phyloP scores from a whole-genome alignment of 2,329 filamentous ascomycete genomes.

The Xylaria polymorpha region DNA sequence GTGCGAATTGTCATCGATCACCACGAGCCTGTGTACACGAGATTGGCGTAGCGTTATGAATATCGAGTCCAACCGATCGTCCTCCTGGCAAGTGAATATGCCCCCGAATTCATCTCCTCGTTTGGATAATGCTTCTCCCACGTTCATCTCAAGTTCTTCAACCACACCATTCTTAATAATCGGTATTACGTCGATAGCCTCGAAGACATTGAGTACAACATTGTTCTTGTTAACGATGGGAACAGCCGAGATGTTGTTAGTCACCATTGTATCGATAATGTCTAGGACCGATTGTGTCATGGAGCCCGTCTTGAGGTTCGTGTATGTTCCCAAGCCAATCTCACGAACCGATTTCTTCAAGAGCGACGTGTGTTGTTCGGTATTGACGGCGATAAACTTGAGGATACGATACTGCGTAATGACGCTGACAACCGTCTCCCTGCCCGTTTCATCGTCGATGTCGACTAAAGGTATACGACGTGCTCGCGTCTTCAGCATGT shows the following conservation, averaged over 20 bases:
- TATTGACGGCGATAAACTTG: slow-evolving; percentile 98
- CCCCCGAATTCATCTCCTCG: slow-evolving; percentile 92
- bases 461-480: slow-evolving; percentile 94
- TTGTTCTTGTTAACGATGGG: slow-evolving; percentile 86
- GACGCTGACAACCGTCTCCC: slow-evolving; percentile 94
- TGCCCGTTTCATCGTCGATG: slow-evolving; percentile 90
- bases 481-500: slow-evolving; percentile 93
- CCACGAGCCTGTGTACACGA: slow-evolving; percentile 89
- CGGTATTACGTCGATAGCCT: slow-evolving; percentile 96
- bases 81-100: slow-evolving; percentile 93
- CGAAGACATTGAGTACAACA: slow-evolving; percentile 92
- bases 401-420: slow-evolving; percentile 98
- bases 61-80: slow-evolving; percentile 93
- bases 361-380: slow-evolving; percentile 83
- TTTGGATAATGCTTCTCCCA: slow-evolving; percentile 89
- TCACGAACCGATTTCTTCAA: slow-evolving; percentile 89
- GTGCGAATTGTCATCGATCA: slow-evolving; percentile 89
- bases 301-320: slow-evolving; percentile 79
- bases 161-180: slow-evolving; percentile 94
- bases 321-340: slow-evolving; percentile 86
- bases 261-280: slow-evolving; percentile 92
- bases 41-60: slow-evolving; percentile 97
- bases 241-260: slow-evolving; percentile 92
- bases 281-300: slow-evolving; percentile 95
- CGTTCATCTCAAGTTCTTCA: slow-evolving; percentile 85